phyloP scores from a whole-genome alignment of 192 early-diverging fungal species.

The Backusella westeae region DNA sequence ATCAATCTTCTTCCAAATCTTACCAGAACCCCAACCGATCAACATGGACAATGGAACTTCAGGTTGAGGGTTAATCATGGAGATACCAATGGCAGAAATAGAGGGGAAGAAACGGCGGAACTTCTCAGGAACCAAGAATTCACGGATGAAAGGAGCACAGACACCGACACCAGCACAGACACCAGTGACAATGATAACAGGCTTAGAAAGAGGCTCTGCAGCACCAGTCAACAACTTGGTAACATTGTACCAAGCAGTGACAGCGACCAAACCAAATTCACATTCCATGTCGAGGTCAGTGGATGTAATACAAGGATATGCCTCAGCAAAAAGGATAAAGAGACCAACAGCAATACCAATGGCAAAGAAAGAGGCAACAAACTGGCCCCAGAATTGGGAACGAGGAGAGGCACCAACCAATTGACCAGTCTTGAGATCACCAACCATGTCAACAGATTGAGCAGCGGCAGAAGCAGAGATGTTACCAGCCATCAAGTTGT shows the following conservation, averaged over 20 bases:
- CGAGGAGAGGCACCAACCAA: conserved; percentile 60
- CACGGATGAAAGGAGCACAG: conserved; percentile 34
- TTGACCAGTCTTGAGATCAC: conserved; percentile 70
- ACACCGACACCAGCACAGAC: conserved; percentile 40
- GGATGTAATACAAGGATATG: conserved; percentile 61
- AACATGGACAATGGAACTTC: conserved; percentile 48
- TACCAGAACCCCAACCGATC: conserved; percentile 37
- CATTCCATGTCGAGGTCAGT: conserved; percentile 15
- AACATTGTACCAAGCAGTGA: conserved; percentile 37
- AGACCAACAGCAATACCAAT: conserved; percentile 54
- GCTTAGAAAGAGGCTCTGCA: conserved; percentile 33
- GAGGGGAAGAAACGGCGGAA: conserved; percentile 52
- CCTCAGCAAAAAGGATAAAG: conserved; percentile 57
- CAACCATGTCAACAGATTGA: conserved; percentile 69
- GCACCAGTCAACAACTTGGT: conserved; percentile 42
- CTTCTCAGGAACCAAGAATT: conserved; percentile 48
- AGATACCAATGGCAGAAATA: conserved; percentile 45
- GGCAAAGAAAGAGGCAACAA: conserved; percentile 58
- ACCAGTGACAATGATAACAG: conserved; percentile 44
- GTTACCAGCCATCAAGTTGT: conserved; percentile 63
- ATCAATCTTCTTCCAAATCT: conserved; percentile 42
- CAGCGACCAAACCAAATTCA: conserved; percentile 38
- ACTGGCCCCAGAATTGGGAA: conserved; percentile 65
- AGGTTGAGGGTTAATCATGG: conserved; percentile 50
- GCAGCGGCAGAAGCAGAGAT: conserved; percentile 54